Evolutionary conservation across 2,329 filamentous ascomycete genomes (phyloP), one percentile per base, ranked within the genome.

Genomic region (Dothiorella sarmentorum): DNA sequence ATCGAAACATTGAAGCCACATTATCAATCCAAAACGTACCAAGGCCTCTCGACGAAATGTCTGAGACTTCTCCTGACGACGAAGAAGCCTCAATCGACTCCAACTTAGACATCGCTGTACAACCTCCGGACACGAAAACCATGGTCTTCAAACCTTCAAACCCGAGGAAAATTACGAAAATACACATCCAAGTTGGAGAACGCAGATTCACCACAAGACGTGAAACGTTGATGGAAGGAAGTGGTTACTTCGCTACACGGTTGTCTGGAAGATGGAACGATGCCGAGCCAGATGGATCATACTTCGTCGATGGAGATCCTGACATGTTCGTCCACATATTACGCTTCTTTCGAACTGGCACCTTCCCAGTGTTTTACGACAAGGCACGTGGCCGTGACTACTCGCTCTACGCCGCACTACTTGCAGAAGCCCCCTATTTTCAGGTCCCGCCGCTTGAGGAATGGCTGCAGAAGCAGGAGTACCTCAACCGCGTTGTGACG

Each of bases 291-390:
- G 68, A 74, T 45, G 67, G 66, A 2, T 68, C 68, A 0, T 69
- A 69, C 60, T 76, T 75, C 62, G 55, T 77, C 51, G 73, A 76
- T 45, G 62, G 68, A 0, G 71, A 76, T 56, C 63, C 68, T 1
- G 44, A 63, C 1, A 35, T 71, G 9, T 76, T 77, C 59, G 56
- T 66, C 24, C 66, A 76, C 51, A 63, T 75, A 56, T 64, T 76
- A 3, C 61, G 63, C 0, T 76, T 69, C 58, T 66, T 75, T 10
- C 69, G 74, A 2, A 66, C 63, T 6, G 65, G 67, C 2, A 64
- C 66, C 6, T 64, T 67, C 31, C 73, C 73, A 0, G n/a, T 76
- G 3, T 73, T 73, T 63, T 74, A 68, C 59, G 63, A 73, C 52
- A 55, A 58, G 2, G 15, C 4, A 17, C 67, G 64, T 33, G 65